phyloP scores from a whole-genome alignment of 2,329 filamentous ascomycete genomes.

The Leptosphaerulina australis region DNA sequence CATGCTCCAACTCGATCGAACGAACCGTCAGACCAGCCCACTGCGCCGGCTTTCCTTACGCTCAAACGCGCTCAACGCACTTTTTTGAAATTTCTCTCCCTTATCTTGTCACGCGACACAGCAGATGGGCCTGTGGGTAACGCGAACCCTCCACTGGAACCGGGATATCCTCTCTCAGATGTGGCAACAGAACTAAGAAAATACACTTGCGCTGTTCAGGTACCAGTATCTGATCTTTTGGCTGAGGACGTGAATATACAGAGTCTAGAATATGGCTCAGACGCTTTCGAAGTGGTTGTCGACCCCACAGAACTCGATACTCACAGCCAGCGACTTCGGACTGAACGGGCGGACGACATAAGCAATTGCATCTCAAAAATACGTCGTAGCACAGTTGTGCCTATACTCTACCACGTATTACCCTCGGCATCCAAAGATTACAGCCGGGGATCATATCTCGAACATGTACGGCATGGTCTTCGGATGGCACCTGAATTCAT shows the following conservation, averaged over 20 bases:
- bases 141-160: constrained; percentile 62
- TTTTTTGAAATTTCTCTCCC: constrained; percentile 70
- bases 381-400: constrained; percentile 64
- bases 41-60: constrained; percentile 65
- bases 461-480: constrained; percentile 64
- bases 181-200: constrained; percentile 65
- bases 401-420: constrained; percentile 51
- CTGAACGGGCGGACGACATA: constrained; percentile 52
- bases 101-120: constrained; percentile 61
- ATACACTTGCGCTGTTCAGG: constrained; percentile 71
- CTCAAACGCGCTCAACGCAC: constrained; percentile 72
- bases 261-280: constrained; percentile 68
- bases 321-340: constrained; percentile 20
- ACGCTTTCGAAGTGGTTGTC: constrained; percentile 69
- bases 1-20: constrained; percentile 31
- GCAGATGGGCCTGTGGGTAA: constrained; percentile 31
- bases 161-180: constrained; percentile 68
- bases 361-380: constrained; percentile 66
- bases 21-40: constrained; percentile 37
- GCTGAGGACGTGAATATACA: constrained; percentile 64
- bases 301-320: constrained; percentile 40
- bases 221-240: constrained; percentile 64
- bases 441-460: constrained; percentile 55
- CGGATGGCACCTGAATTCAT: constrained; percentile 66
- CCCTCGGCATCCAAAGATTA: constrained; percentile 34